Evolutionary conservation across 2,329 filamentous ascomycete genomes (phyloP), one percentile per base, ranked within the genome.

Genomic region (Capronia epimyces): DNA sequence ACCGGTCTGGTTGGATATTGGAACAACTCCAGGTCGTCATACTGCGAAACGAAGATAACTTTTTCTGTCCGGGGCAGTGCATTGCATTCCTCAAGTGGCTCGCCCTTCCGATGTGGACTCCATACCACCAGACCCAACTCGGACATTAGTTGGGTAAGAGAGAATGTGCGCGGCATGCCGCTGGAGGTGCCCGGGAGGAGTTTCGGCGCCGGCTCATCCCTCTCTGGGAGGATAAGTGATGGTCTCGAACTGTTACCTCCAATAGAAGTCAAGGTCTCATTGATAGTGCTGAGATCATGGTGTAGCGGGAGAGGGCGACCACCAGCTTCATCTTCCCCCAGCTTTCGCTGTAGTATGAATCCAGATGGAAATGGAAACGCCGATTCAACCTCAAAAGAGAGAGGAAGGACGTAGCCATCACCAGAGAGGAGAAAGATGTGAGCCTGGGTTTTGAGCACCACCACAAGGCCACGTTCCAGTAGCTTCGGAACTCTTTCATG

Each of bases 391-490:
- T 97, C 90, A 64, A 98, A 98, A 1, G 91, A 91, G 64, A 98
- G 81, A 66, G 95, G 89, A 42, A 97, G 78, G 52, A 95, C 81
- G 76, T 98, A 87, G 64, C 81, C 93, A 27, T 88, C 84, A 16
- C 91, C 91, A 1, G 86, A 81, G 31, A 97, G 78, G 66, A 94
- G 96, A 74, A 90, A 94, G 58, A 98, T 82, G 65, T 97, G 91
- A 18, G 88, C 89, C 65, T 97, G 91, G 0, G 88, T 90, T 69
- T 87, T 90, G 59, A 98, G 80, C 60, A 97, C 86, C 43, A 98
- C 86, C 6, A 97, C 88, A 55, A 98, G 72, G 3, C 91, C 60
- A 31, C 53, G 50, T 32, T 61, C 55, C 18, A 22, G 34, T 2
- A 40, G 18, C 13, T 21, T 31, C 7, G n/a, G 15, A 13, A 21